A percentile compares a stretch with the other conserved stretches of the same genome.
phyloP scores from a whole-genome alignment of 1,139 yeast species.

The Zygosaccharomyces sapae region DNA sequence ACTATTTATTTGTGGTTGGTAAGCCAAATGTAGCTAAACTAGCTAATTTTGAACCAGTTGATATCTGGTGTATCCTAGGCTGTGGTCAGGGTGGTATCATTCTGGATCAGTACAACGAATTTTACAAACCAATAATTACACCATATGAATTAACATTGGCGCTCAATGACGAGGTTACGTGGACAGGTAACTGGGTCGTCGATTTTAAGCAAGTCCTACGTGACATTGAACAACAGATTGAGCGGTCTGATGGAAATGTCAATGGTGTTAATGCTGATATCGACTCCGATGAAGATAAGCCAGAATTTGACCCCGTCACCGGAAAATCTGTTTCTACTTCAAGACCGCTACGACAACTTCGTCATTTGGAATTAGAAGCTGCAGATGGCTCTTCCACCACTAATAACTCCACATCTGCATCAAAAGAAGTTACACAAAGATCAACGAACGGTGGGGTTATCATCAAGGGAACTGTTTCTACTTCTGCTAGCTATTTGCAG shows the following conservation, averaged over 20 bases:
- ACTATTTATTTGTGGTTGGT: constrained; percentile 91
- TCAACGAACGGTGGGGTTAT: constrained; percentile 47
- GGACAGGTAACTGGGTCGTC: constrained; percentile 94
- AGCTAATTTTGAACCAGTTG: constrained; percentile 90
- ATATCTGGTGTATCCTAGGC: constrained; percentile 90
- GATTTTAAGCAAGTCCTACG: constrained; percentile 53
- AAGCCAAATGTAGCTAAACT: constrained; percentile 97
- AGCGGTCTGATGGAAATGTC: constrained; percentile 27
- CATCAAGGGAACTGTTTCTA: constrained; percentile 76
- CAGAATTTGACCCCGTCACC: constrained; percentile 84
- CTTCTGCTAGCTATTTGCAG: constrained; percentile 78
- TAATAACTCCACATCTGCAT: constrained; percentile 8
- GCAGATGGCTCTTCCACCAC: constrained; percentile 23
- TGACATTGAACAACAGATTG: constrained; percentile 27
- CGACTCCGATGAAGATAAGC: constrained; percentile 57
- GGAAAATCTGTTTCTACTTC: constrained; percentile 68
- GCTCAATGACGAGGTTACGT: constrained; percentile 62
- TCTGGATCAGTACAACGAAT: constrained; percentile 70
- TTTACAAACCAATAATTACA: constrained; percentile 85
- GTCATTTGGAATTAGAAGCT: constrained; percentile 58
- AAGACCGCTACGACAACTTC: constrained; percentile 65
- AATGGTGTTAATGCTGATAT: constrained; percentile 25
- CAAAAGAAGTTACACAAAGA: constrained; percentile 51
- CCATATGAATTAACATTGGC: constrained; percentile 89
- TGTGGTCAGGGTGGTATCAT: constrained; percentile 94